Conservation (phyloP, 768 basidiomycete species). For the Chalciporus piperatus region DNA sequence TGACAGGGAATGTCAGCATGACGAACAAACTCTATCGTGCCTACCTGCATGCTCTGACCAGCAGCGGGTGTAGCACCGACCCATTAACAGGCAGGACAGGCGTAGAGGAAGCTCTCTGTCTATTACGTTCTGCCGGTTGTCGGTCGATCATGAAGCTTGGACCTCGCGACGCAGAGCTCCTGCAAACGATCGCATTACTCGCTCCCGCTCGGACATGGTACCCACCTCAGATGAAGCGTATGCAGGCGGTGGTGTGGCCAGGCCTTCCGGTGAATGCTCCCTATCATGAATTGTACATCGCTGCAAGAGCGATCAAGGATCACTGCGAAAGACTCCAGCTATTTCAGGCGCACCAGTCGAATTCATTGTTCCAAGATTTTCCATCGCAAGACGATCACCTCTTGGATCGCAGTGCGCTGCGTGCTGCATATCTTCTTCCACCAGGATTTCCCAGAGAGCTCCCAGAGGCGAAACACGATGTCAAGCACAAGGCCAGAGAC, state of each 20-base stretch:
- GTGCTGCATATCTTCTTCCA: slow-evolving; percentile 14
- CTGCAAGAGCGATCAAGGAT: slow-evolving; percentile 25
- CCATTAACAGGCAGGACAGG: slow-evolving; percentile 41
- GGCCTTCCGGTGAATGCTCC: slow-evolving; percentile 26
- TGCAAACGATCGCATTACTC: slow-evolving; percentile 32
- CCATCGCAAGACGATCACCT: slow-evolving; percentile 12
- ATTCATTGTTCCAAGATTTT: slow-evolving; percentile 9
- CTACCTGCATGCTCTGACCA: slow-evolving; percentile 44
- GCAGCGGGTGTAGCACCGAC: slow-evolving; percentile 36
- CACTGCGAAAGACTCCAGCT: slow-evolving; percentile 8
- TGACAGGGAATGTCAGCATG: slow-evolving; percentile 21
- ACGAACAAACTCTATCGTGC: slow-evolving; percentile 31
- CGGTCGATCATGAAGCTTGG: slow-evolving; percentile 38
- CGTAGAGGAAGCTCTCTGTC: slow-evolving; percentile 37
- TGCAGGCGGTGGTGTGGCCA: slow-evolving; percentile 37
- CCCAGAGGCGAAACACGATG: neutral
- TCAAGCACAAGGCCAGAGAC: slow-evolving; percentile 10
- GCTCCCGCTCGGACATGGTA: slow-evolving; percentile 35
- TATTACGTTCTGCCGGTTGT: slow-evolving; percentile 34
- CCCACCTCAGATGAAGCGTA: slow-evolving; percentile 30
- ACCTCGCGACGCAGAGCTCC: slow-evolving; percentile 23
- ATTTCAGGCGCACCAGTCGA: slow-evolving; percentile 2
- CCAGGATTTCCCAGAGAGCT: neutral
- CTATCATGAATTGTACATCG: slow-evolving; percentile 23
- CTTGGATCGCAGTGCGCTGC: slow-evolving; percentile 13